A percentile compares a stretch with the other conserved stretches of the same genome.
These are phyloP conservation scores for Vigna radiata DNA, from an alignment of 306 rosid species.

Conservation along the genomic window DNA sequence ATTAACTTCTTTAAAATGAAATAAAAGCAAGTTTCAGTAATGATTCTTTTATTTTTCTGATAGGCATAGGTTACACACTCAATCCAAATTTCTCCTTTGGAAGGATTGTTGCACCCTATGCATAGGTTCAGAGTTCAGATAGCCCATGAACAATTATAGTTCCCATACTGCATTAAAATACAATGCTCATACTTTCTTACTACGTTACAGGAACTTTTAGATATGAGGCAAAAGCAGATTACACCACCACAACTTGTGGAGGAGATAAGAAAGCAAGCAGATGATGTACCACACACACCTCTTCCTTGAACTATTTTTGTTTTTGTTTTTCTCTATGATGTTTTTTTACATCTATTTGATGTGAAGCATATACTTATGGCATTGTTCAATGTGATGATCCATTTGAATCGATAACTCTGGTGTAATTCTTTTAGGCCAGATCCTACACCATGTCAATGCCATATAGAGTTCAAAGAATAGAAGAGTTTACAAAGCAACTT, in stretches of 20 bases:
- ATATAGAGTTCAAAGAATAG: conserved; percentile 80
- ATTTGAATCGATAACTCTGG: neutral
- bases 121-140: conserved; percentile 60
- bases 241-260: conserved; percentile 67
- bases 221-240: conserved; percentile 63
- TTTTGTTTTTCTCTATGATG: neutral
- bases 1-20: too few species aligned
- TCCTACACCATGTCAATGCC: conserved; percentile 86
- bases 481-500: conserved; percentile 81
- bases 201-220: conserved; percentile 75
- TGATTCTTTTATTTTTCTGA: neutral
- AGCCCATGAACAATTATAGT: conserved; percentile 6
- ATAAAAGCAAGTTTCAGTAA: neutral
- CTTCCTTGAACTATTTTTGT: neutral
- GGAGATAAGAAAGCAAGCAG: conserved; percentile 80
- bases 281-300: conserved; percentile 59
- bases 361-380: conserved; percentile 13
- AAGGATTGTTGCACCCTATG: conserved; percentile 85
- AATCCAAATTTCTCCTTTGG: conserved; percentile 76
- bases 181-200: conserved; percentile 26
- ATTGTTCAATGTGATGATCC: neutral
- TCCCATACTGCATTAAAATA: neutral
- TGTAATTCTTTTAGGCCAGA: conserved; percentile 63
- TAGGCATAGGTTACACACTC: conserved; percentile 80
- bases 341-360: neutral